phyloP scores from a whole-genome alignment of 768 basidiomycete genomes.

The Rhizopogon vinicolor region DNA sequence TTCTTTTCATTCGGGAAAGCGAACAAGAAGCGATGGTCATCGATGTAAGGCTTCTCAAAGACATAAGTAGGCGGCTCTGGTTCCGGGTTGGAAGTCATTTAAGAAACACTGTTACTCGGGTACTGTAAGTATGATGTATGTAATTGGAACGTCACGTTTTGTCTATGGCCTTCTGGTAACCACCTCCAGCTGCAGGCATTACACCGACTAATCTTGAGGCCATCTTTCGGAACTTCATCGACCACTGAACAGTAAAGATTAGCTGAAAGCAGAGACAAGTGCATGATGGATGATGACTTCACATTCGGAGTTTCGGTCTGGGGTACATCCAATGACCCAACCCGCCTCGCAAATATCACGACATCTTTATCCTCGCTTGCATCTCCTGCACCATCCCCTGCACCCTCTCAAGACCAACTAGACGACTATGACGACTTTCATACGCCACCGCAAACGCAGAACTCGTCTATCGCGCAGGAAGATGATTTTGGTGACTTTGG shows the following conservation, averaged over 20 bases:
- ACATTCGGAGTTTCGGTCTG: slow-evolving; percentile 72
- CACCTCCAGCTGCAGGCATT: neutral
- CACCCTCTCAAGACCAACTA: slow-evolving; percentile 30
- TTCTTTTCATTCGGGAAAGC: slow-evolving; percentile 46
- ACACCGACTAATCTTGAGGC: neutral
- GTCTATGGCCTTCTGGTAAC: neutral
- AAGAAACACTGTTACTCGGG: neutral
- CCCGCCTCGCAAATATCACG: slow-evolving; percentile 22
- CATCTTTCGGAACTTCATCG: neutral
- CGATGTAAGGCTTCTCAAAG: neutral
- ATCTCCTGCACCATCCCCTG: slow-evolving; percentile 21
- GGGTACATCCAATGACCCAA: slow-evolving; percentile 42
- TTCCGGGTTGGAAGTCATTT: neutral
- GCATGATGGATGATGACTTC: slow-evolving; percentile 67
- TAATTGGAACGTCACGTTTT: neutral
- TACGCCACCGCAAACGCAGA: slow-evolving; percentile 43
- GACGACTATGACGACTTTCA: slow-evolving; percentile 53
- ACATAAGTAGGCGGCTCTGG: neutral
- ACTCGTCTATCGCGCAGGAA: slow-evolving; percentile 36
- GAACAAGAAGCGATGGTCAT: slow-evolving; percentile 55
- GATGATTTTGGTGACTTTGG: slow-evolving; percentile 89
- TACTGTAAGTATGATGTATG: neutral
- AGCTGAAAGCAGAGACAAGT: slow-evolving; percentile 4
- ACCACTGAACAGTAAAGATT: slow-evolving; percentile 8
- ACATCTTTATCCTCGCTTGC: slow-evolving; percentile 15